A percentile compares a stretch with the other conserved stretches of the same genome.
These are phyloP conservation scores for Oropetium thomaeum DNA, from an alignment of 176 grass and related monocot species.

Conservation along the genomic window DNA sequence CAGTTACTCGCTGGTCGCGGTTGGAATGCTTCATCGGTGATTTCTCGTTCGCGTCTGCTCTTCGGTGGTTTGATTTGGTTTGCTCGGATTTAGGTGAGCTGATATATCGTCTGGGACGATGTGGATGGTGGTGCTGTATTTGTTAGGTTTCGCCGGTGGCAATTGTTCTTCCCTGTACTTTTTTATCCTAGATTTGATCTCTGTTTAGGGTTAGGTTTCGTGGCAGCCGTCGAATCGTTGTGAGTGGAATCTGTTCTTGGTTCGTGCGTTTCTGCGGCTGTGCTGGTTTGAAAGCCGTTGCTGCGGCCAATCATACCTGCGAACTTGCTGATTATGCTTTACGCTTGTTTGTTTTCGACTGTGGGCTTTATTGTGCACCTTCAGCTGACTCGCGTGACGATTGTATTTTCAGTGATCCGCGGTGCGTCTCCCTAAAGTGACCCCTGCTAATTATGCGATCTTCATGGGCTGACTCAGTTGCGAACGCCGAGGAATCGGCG, in stretches of 20 bases:
- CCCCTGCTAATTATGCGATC: neutral
- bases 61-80: neutral
- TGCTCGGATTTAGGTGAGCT: neutral
- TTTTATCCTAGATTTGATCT: neutral
- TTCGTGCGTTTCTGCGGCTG: neutral
- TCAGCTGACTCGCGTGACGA: neutral
- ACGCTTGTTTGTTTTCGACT: neutral
- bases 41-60: neutral
- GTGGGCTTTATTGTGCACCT: neutral
- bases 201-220: neutral
- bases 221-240: neutral
- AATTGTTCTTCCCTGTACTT: neutral
- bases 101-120: neutral
- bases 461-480: slow-evolving; percentile 2
- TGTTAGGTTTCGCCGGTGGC: neutral
- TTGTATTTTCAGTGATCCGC: slow-evolving; percentile 20
- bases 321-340: neutral
- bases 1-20: neutral
- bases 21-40: neutral
- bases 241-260: neutral
- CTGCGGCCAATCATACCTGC: neutral
- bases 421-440: slow-evolving; percentile 21
- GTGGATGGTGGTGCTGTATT: neutral
- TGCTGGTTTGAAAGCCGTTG: neutral
- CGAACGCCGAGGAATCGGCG: neutral